Evolutionary conservation across 768 basidiomycete genomes (phyloP), one percentile per base, ranked within the genome.

Genomic region (Mycena capillaripes): DNA sequence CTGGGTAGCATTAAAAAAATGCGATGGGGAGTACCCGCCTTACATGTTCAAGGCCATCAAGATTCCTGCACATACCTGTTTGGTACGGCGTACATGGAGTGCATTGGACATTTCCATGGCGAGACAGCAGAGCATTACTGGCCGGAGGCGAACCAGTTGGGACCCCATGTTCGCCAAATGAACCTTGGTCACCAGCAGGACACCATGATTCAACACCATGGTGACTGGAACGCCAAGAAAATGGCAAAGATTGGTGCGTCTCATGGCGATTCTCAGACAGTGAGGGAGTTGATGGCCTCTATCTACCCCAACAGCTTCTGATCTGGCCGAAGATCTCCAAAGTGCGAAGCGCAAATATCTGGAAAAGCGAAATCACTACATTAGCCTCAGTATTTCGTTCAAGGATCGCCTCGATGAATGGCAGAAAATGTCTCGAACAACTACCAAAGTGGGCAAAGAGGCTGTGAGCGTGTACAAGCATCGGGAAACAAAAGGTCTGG

Each of bases 101-200:
- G 75, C 44, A 50, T 71, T 21, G 79, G 77, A 3, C 68, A 72
- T n/a, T 78, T 74, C n/a, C 70, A 79, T 52, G 79, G 79, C 3
- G 79, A 80, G 25, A 52, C 50, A 0, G 62, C 48, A 10, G 62
- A 64, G 32, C 62, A 64, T 0, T 64, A 64, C 12, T 53, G 62
- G 62, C 62, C 62, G 3, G 62, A 64, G 50, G 48, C 62, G 12
- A 64, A 64, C 23, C 62, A 67, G 52, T 50, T 71, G n/a, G 74
- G 76, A 3, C 66, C 63, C 11, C 75, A 72, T 50, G 76, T 75
- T 1, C 50, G 64, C 21, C 76, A 80, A 66, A 79, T 79, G 79
- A 76, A 76, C 29, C 50, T 56, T 5, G 78, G 77, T 2, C 69
- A 75, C 36, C 66, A 73, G 4, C 75, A 77, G 21, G 77, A 80